Evolutionary conservation across 805 yeast species (phyloP).

Genomic region (Helenozyma rhizophorensis): DNA sequence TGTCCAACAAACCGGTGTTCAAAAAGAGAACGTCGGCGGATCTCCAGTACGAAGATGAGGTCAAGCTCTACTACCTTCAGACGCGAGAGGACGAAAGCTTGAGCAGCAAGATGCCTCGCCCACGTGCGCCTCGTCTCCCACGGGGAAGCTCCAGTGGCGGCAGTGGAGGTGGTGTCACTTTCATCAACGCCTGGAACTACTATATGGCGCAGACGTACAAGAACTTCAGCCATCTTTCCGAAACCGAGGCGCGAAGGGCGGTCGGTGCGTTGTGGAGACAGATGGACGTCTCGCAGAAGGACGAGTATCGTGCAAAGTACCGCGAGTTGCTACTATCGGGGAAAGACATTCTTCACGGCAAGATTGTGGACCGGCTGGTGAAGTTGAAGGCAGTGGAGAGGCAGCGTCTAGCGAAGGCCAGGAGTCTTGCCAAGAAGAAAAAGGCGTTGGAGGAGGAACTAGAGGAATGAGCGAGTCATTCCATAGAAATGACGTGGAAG

Average conservation of each 20-base stretch:
- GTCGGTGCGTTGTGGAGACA: slow-evolving; percentile 22
- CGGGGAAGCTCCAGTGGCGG: slow-evolving; percentile 7
- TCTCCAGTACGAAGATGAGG: slow-evolving; percentile 11
- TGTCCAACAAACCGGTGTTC: slow-evolving; percentile 8
- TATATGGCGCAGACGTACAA: slow-evolving; percentile 18
- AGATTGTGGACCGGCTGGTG: slow-evolving; percentile 24
- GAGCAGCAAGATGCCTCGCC: neutral
- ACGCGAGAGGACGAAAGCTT: slow-evolving; percentile 16
- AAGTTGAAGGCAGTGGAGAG: slow-evolving; percentile 14
- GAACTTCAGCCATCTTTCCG: slow-evolving; percentile 11
- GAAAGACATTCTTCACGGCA: slow-evolving; percentile 25
- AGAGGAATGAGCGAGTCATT: too few relatives aligned
- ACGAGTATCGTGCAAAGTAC: slow-evolving; percentile 25
- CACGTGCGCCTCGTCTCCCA: too few relatives aligned
- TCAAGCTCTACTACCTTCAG: slow-evolving; percentile 20
- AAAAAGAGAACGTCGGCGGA: slow-evolving; percentile 13
- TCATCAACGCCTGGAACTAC: slow-evolving; percentile 36
- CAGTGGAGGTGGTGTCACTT: slow-evolving; percentile 15
- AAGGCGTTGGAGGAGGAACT: slow-evolving; percentile 6
- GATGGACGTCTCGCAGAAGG: slow-evolving; percentile 25
- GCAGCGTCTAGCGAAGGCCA: slow-evolving; percentile 8
- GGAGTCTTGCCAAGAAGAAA: slow-evolving; percentile 10
- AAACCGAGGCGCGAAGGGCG: slow-evolving; percentile 11
- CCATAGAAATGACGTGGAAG: too few relatives aligned
- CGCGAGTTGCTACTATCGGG: slow-evolving; percentile 22